A percentile compares a stretch with the other conserved stretches of the same genome.
Evolutionary conservation across 2,329 filamentous ascomycete genomes (phyloP).

Genomic region (Geosmithia morbida): DNA sequence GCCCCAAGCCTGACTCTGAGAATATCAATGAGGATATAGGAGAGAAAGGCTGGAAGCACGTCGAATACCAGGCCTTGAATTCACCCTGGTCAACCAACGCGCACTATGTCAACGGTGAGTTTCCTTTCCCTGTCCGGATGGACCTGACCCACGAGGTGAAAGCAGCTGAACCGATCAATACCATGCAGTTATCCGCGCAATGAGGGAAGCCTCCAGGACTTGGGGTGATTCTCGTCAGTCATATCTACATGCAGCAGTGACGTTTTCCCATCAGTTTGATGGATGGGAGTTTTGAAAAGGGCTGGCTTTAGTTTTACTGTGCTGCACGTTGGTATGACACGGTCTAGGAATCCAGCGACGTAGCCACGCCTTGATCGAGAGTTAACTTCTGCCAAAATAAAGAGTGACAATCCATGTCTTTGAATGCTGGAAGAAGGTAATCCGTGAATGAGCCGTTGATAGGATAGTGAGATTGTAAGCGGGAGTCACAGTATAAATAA

Average conservation of each 20-base stretch:
- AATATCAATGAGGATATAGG: constrained; percentile 45
- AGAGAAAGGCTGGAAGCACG: constrained; percentile 61
- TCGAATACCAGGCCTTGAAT: constrained; percentile 55
- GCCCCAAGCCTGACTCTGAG: constrained; percentile 58
- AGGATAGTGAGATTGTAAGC: too few species aligned
- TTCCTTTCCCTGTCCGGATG: neutral
- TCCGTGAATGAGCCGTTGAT: too few species aligned
- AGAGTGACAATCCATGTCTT: too few species aligned
- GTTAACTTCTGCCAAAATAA: too few species aligned
- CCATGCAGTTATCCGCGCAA: constrained; percentile 48
- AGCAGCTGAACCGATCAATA: constrained; percentile 1
- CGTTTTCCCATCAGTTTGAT: constrained; percentile 59
- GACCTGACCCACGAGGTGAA: neutral
- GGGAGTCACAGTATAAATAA: too few species aligned
- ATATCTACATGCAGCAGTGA: constrained; percentile 54
- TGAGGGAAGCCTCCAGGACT: constrained; percentile 58
- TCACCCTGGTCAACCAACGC: constrained; percentile 57
- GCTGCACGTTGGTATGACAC: too few species aligned
- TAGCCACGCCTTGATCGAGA: too few species aligned
- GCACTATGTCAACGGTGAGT: constrained; percentile 70
- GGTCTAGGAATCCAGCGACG: too few species aligned
- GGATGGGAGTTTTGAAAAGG: constrained; percentile 39
- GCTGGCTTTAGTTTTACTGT: too few species aligned
- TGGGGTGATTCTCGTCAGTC: constrained; percentile 57
- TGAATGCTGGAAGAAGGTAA: too few species aligned